A percentile compares a stretch with the other conserved stretches of the same genome.
Conservation (phyloP, 2,329 filamentous ascomycete species). For the Verticillium alfalfae region DNA sequence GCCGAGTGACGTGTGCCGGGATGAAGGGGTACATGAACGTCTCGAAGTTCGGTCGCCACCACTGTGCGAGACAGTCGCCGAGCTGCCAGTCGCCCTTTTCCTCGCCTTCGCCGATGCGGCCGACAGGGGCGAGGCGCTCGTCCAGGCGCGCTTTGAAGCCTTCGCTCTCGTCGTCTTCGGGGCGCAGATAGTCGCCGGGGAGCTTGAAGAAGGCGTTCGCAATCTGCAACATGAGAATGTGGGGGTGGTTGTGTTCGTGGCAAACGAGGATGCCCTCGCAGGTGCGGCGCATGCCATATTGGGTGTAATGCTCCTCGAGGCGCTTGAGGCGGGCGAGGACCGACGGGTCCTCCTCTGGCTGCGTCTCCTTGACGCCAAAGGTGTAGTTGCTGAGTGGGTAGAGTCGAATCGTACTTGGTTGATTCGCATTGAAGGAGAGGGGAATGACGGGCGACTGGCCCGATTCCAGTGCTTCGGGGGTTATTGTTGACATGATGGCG, state of each 20-base stretch:
- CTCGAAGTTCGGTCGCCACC: conserved; percentile 99
- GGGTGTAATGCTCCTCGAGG: conserved; percentile 89
- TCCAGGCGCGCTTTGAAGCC: conserved; percentile 95
- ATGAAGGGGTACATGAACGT: conserved; percentile 99
- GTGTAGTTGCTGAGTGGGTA: conserved; percentile 98
- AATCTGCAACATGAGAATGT: conserved; percentile 98
- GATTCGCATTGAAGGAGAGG: conserved; percentile 79
- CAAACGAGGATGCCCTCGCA: conserved; percentile 97
- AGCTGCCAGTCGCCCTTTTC: conserved; percentile 87
- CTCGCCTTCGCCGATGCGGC: conserved; percentile 76
- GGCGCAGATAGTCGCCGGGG: conserved; percentile 88
- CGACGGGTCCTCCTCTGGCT: conserved; percentile 95
- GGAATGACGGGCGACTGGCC: conserved; percentile 74
- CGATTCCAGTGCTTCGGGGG: conserved; percentile 69
- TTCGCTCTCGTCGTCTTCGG: conserved; percentile 83
- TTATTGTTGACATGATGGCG: conserved; percentile 75
- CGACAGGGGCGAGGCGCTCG: conserved; percentile 89
- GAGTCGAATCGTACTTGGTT: conserved; percentile 82
- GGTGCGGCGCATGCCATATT: conserved; percentile 93
- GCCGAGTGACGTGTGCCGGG: conserved; percentile 88
- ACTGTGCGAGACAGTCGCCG: conserved; percentile 90
- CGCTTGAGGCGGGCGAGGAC: conserved; percentile 88
- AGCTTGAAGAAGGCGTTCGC: conserved; percentile 99
- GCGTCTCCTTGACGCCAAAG: conserved; percentile 96
- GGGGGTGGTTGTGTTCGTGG: conserved; percentile 98